Conservation (phyloP, 2,329 filamentous ascomycete species). For the Metarhizium sp. region DNA sequence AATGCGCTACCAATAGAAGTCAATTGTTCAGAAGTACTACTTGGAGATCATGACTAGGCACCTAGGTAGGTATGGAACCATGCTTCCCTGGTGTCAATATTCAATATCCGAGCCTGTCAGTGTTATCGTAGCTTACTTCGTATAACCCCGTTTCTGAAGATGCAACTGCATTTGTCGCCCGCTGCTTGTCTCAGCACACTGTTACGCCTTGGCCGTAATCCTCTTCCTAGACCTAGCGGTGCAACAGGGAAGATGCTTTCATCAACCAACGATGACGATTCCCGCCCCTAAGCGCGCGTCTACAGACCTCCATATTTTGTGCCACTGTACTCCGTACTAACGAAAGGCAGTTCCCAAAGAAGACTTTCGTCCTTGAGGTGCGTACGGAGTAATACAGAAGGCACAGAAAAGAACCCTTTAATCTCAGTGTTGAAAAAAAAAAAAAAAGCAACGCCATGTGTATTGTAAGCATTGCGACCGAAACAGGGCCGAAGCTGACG, state of each 20-base stretch:
- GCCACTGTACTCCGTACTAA: background rate
- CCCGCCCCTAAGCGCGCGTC: slow-evolving; percentile 9
- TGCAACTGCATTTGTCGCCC: background rate
- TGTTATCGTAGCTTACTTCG: background rate
- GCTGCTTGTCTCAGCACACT: background rate
- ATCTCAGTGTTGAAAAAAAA: background rate
- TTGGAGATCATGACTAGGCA: no score
- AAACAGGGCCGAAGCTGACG: background rate
- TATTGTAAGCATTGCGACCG: background rate
- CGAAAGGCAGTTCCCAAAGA: background rate
- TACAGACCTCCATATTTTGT: background rate
- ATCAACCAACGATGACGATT: background rate
- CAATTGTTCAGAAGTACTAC: no score
- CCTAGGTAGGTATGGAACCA: background rate
- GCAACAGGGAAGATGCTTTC: background rate
- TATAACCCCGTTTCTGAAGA: background rate
- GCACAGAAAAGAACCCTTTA: background rate
- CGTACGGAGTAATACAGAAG: background rate
- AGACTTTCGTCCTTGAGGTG: background rate
- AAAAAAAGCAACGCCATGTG: background rate
- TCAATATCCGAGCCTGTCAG: background rate
- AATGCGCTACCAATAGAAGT: no score
- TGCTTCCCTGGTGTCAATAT: background rate
- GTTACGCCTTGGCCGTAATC: no score
- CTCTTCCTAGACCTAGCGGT: background rate